Evolutionary conservation across 2,329 filamentous ascomycete genomes (phyloP), one percentile per base, ranked within the genome.

Genomic region (Thermoascus crustaceus): DNA sequence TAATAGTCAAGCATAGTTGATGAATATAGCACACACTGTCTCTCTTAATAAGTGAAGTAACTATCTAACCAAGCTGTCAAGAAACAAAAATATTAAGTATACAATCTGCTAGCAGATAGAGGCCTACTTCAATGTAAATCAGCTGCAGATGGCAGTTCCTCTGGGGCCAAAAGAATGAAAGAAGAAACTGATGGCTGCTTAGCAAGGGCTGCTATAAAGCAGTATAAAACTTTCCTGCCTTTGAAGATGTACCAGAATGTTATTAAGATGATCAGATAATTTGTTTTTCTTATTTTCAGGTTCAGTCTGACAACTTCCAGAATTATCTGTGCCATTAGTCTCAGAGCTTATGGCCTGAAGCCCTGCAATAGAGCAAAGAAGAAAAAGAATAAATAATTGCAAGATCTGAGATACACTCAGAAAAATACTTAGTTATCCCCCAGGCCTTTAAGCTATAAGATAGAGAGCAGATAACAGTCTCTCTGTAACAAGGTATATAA

Each of bases 121-220:
- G 29, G 0, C 73, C 72, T 29, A 91, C 79, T 4, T 83, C 67
- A 7, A 73, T 63, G 13, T 83, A 74, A 35, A 79, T 78, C 11
- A 82, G 55, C 54, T 91, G 84, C 11, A 91, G 71, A 9, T 63
- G 57, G 35, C 68, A 71, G 49, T 82, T 75, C 26, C 78, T 72
- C 34, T 76, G 72, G 1, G 87, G 86, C 76, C 83, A 88, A 13
- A 94, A 67, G 51, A 86, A 84, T 0, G 84, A 85, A 18, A 88
- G 66, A 54, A 94, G 81, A 22, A 89, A 63, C 75, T 80, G 38
- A 7, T n/a, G n/a, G 16, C 17, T 14, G 11, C 35, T 46, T 32
- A 45, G 40, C 8, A n/a, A n/a, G n/a, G n/a, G n/a, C n/a, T n/a
- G n/a, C n/a, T n/a, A n/a, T n/a, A n/a, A n/a, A n/a, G n/a, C n/a